Base-by-base conservation (phyloP, 768 basidiomycete species). In the Collybia nuda region DNA sequence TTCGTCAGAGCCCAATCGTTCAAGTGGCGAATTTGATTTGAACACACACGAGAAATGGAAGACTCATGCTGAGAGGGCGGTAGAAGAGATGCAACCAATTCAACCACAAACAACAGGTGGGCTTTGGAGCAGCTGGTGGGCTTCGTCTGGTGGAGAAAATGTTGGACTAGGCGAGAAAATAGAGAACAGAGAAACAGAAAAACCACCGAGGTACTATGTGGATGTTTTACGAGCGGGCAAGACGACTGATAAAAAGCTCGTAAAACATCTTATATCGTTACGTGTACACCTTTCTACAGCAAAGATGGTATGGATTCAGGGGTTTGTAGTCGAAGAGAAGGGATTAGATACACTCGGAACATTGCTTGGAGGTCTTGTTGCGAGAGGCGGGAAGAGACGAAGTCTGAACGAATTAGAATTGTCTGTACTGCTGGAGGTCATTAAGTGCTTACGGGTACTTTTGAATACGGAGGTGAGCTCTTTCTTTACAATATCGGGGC, bases 221-320 rank as follows among this genome's bases (percentile, higher is more conserved):
- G 77, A 84, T 42, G 73, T 76, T 9, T 72, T 93, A 47, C 78
- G 77, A 45, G 75, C 67, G 14, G 73, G 73, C 44, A 89, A 77
- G 57, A 56, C 74, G 4, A 68, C 73, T 7, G 84, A 87, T 56
- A 67, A 77, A 35, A 84, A 81, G 59, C 75, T 93, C 22, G 75
- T 80, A 44, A 93, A 90, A 61, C 84, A 90, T 58, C 71, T 97
- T 2, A 87, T 93, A 38, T 83, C 86, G 1, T 73, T 98, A 15
- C 84, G 93, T 2, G 88, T 94, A 0, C 88, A 92, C 59, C 72
- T 97, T 1, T 90, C 93, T 2, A 94, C 93, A 0, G 90, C 88
- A 0, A 85, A 84, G 51, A 52, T 94, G 11, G 67, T 75, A 2
- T 95, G 92, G 82, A 84, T 93, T 44, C 76, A 85, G 56, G 82